Percentiles rank a stretch among this genome's conserved stretches.
These are phyloP conservation scores for Exophiala bonariae DNA, from an alignment of 2,329 filamentous ascomycete genomes.

Conservation along the genomic window DNA sequence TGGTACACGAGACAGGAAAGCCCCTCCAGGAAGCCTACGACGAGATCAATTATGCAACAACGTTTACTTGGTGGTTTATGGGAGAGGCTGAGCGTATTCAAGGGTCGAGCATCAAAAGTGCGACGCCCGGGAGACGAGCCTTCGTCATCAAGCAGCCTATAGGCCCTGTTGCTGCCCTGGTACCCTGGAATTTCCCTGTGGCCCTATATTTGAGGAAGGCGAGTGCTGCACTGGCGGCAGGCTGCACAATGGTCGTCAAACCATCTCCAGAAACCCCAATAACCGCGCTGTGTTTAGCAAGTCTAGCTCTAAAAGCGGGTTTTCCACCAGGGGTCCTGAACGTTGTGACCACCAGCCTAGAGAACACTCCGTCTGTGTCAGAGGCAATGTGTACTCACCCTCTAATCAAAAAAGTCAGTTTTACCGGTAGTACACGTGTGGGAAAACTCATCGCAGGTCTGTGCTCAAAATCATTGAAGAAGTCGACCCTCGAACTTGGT, in stretches of 20 bases:
- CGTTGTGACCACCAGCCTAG: slow-evolving; percentile 55
- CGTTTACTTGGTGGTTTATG: slow-evolving; percentile 78
- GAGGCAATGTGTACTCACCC: slow-evolving; percentile 57
- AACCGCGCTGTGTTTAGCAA: slow-evolving; percentile 53
- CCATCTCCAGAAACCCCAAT: slow-evolving; percentile 68
- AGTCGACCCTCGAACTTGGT: slow-evolving; percentile 63
- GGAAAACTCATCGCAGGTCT: slow-evolving; percentile 63
- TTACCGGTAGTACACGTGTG: slow-evolving; percentile 61
- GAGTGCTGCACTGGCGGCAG: slow-evolving; percentile 67
- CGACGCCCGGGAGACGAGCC: slow-evolving; percentile 62
- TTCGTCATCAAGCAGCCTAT: slow-evolving; percentile 75
- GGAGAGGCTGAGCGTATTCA: slow-evolving; percentile 74
- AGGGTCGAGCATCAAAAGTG: slow-evolving; percentile 44
- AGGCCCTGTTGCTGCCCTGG: slow-evolving; percentile 67
- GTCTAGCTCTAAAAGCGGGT: slow-evolving; percentile 55
- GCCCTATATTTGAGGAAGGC: slow-evolving; percentile 69
- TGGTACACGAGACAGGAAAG: slow-evolving; percentile 91
- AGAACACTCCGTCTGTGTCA: slow-evolving; percentile 39
- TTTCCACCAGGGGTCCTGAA: slow-evolving; percentile 62
- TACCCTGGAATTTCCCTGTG: slow-evolving; percentile 72
- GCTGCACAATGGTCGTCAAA: slow-evolving; percentile 73
- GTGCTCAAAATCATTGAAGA: slow-evolving; percentile 62
- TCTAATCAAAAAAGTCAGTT: slow-evolving; percentile 59
- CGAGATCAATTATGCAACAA: slow-evolving; percentile 71
- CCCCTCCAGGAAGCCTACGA: slow-evolving; percentile 72